A percentile compares a stretch with the other conserved stretches of the same genome.
Conservation (phyloP, 2,329 filamentous ascomycete genomes). For the Colletotrichum brevisporum region DNA sequence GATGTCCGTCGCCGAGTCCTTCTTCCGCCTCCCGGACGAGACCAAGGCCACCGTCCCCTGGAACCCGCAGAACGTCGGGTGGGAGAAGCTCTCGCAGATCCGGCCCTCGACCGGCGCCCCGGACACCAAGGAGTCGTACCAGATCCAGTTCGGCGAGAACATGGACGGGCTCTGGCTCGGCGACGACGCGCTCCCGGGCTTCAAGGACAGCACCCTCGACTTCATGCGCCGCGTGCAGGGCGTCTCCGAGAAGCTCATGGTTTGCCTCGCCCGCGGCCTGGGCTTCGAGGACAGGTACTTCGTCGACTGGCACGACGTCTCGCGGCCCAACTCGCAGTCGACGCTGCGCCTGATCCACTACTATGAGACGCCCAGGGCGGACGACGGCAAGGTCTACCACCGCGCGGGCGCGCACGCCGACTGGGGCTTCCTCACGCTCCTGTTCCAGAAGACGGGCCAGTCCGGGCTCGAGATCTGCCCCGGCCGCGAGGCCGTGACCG, state of each 20-base stretch:
- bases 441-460: conserved; percentile 74
- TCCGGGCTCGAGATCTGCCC: conserved; percentile 76
- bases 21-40: conserved; percentile 67
- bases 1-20: conserved; percentile 64
- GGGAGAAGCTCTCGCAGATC: conserved; percentile 72
- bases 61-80: conserved; percentile 69
- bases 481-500: conserved; percentile 71
- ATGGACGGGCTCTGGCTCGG: conserved; percentile 67
- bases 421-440: conserved; percentile 73
- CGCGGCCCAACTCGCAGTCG: conserved; percentile 65
- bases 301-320: conserved; percentile 65
- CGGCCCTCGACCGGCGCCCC: conserved; percentile 71
- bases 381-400: conserved; percentile 62
- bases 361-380: conserved; percentile 57
- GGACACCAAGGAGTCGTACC: conserved; percentile 74
- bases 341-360: conserved; percentile 72
- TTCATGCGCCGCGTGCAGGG: conserved; percentile 70
- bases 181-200: conserved; percentile 63
- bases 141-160: conserved; percentile 72
- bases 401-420: conserved; percentile 75
- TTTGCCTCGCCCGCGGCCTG: conserved; percentile 70
- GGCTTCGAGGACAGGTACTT: conserved; percentile 71
- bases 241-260: conserved; percentile 70
- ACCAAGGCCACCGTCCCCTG: conserved; percentile 69
- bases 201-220: conserved; percentile 56